Evolutionary conservation across 352 stramenopile species (phyloP).

Genomic region (Globisporangium echinulatum): DNA sequence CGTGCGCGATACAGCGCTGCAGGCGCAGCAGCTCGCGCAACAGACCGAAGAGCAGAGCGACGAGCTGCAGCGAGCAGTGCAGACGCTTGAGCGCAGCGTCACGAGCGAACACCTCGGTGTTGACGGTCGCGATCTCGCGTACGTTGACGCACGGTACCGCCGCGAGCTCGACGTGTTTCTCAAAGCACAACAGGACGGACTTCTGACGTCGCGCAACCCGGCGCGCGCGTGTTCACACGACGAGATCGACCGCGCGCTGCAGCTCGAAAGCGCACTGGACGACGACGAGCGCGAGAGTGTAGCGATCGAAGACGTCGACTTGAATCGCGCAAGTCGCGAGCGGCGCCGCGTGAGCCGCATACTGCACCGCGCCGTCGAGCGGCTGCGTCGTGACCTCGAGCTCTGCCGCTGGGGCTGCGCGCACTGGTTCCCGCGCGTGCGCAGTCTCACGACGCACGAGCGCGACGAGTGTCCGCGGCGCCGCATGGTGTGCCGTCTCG

Average conservation of each 20-base stretch:
- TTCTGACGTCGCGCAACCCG: slow-evolving; percentile 36
- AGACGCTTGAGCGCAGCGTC: slow-evolving; percentile 41
- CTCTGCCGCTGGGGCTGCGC: slow-evolving; percentile 62
- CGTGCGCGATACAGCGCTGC: slow-evolving; percentile 14
- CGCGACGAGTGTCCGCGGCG: slow-evolving; percentile 46
- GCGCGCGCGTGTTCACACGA: slow-evolving; percentile 17
- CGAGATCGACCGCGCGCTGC: slow-evolving; percentile 39
- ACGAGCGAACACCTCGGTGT: slow-evolving; percentile 48
- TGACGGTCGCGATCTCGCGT: slow-evolving; percentile 33
- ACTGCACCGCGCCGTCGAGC: slow-evolving; percentile 31
- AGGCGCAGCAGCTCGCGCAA: slow-evolving; percentile 7
- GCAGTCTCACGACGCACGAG: slow-evolving; percentile 45
- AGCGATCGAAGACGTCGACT: slow-evolving; percentile 38
- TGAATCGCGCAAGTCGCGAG: slow-evolving; percentile 28
- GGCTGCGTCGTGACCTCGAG: slow-evolving; percentile 23
- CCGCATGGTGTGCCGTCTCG: slow-evolving; percentile 61
- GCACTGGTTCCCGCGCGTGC: slow-evolving; percentile 36
- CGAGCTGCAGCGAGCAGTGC: slow-evolving; percentile 31
- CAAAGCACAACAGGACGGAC: slow-evolving; percentile 22
- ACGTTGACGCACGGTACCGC: slow-evolving; percentile 54
- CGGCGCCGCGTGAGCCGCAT: slow-evolving; percentile 54
- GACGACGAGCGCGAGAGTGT: slow-evolving; percentile 43
- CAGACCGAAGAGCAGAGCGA: slow-evolving; percentile 25
- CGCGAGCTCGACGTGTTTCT: slow-evolving; percentile 57
- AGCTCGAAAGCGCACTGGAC: slow-evolving; percentile 32